Percentiles rank a stretch among this genome's conserved stretches.
Conservation (phyloP, 2,329 filamentous ascomycete genomes). For the Phialemoniopsis sp. region DNA sequence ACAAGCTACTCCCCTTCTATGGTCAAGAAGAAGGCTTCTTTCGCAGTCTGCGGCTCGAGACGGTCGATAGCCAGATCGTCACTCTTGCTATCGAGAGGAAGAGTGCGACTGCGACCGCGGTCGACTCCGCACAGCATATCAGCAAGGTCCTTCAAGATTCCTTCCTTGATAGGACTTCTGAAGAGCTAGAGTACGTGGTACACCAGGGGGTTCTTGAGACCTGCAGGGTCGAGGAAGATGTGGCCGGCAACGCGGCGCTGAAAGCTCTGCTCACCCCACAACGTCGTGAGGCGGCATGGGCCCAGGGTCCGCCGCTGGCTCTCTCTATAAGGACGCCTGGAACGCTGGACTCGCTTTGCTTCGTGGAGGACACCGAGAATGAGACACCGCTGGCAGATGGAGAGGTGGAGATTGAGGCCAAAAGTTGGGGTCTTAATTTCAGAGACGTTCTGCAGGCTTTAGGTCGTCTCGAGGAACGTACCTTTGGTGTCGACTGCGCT, state of each 20-base stretch:
- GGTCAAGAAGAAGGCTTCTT: slow-evolving; percentile 17
- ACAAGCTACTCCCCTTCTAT: slow-evolving; percentile 8
- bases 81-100: slow-evolving; percentile 12
- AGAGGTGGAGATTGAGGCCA: slow-evolving; percentile 27
- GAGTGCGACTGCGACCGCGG: neutral
- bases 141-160: neutral
- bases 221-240: slow-evolving; percentile 2
- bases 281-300: neutral
- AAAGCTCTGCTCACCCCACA: neutral
- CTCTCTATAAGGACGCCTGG: slow-evolving; percentile 5
- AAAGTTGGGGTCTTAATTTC: slow-evolving; percentile 29
- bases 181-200: slow-evolving; percentile 3
- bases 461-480: slow-evolving; percentile 22
- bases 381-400: slow-evolving; percentile 4
- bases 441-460: slow-evolving; percentile 32
- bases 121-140: slow-evolving; percentile 4
- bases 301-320: slow-evolving; percentile 2
- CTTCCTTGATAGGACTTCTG: slow-evolving; percentile 1
- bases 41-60: slow-evolving; percentile 17
- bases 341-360: slow-evolving; percentile 1
- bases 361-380: slow-evolving; percentile 4
- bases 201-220: slow-evolving; percentile 1
- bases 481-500: slow-evolving; percentile 19
- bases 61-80: slow-evolving; percentile 16
- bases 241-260: neutral